phyloP scores from a whole-genome alignment of 176 grass and related monocot species.

The Ensete ventricosum region DNA sequence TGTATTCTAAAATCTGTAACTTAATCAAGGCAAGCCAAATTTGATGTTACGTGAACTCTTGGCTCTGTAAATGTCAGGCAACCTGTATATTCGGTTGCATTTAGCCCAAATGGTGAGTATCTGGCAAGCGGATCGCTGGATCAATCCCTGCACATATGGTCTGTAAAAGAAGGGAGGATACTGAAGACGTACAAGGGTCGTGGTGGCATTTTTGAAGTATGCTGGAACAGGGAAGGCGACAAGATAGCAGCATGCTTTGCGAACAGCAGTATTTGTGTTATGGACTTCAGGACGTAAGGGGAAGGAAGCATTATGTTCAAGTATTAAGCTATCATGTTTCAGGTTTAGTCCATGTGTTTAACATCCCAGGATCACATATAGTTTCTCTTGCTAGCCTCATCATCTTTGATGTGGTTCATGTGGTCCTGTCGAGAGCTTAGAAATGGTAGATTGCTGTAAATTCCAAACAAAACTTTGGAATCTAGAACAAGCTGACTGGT shows the following conservation, averaged over 20 bases:
- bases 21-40: background rate
- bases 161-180: constrained; percentile 82
- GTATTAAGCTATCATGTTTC: no score
- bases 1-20: background rate
- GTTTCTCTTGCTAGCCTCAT: no score
- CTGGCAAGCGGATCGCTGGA: constrained; percentile 89
- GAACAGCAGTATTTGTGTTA: constrained; percentile 75
- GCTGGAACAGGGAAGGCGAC: constrained; percentile 96
- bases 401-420: no score
- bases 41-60: background rate
- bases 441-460: no score
- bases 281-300: constrained; percentile 83
- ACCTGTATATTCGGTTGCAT: constrained; percentile 91
- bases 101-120: constrained; percentile 85
- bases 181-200: constrained; percentile 80
- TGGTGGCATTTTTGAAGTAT: constrained; percentile 96
- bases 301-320: no score
- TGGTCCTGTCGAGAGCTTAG: no score
- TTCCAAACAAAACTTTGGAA: no score
- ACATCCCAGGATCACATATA: no score
- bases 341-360: no score
- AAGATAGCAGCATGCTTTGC: constrained; percentile 95
- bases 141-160: constrained; percentile 93
- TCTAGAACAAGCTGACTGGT: no score
- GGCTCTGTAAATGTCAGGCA: constrained; percentile 32